Evolutionary conservation across 78 protist species (phyloP), one percentile per base, ranked within the genome.

Genomic region (Emiliania huxleyi): DNA sequence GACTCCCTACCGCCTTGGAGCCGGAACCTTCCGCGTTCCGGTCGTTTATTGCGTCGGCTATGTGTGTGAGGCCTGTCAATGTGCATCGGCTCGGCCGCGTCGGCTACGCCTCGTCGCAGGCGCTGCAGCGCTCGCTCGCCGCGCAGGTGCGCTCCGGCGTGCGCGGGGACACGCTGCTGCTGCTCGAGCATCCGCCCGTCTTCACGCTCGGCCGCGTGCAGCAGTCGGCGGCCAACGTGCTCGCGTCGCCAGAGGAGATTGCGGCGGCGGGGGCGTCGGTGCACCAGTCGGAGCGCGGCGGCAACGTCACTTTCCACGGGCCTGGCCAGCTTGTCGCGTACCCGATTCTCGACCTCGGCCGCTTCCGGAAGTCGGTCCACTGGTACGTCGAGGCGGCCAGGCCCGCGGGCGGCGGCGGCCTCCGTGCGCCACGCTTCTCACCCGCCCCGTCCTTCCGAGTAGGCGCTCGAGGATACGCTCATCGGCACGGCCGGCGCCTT

Each of bases 311-410:
- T 1, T 94, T 84, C 44, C 95, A 94, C 69, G 95, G 95, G 25
- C 95, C 95, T 18, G 95, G 95, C 21, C 95, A 94, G 46, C 94
- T 94, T 15, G 94, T 94, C 49, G 94, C 92, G 5, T 94, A 94
- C 44, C 95, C 95, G 11, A 81, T 92, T 25, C 23, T 94, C 21
- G 35, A 85, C n/a, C 69, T 94, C 6, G 25, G 44, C 22, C 2
- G 45, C 45, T 42, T 15, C 29, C 48, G 6, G 48, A 46, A n/a
- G 4, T 0, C 6, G 48, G 90, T 93, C 23, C 62, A 37, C 33
- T 26, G 52, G 40, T 93, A 93, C 95, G 91, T 91, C 45, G 46
- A 25, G 35, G 6, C n/a, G n/a, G n/a, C n/a, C n/a, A n/a, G n/a
- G n/a, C n/a, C n/a, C n/a, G n/a, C n/a, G n/a, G n/a, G n/a, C n/a